Base-by-base conservation (phyloP, 2,329 filamentous ascomycete genomes). In the Aschersonia sp. region DNA sequence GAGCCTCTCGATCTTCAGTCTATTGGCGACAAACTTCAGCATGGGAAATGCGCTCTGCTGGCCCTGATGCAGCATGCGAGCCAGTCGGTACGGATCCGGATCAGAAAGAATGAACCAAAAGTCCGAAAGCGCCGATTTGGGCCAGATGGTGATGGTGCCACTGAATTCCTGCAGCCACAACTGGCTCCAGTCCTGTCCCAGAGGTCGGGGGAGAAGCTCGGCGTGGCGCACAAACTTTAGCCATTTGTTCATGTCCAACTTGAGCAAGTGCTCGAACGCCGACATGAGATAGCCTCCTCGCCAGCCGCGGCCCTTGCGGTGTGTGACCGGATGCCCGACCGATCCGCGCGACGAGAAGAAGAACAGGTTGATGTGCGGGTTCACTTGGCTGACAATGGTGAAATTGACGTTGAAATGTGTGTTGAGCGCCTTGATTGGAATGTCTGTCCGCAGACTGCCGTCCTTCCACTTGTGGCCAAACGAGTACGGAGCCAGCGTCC, bases 391-490 rank as follows among this genome's bases (percentile, higher is more conserved):
- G 56, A 82, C 92, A 53, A 98, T 89, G 53, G 86, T 91, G 65
- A 97, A 98, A 62, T 94, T 96, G 63, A 97, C 92, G 63, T 97
- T 97, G 72, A 98, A 98, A 61, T 97, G 88, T 1, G 95, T 74
- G 62, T 98, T 97, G 46, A 98, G 74, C 2, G 89, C 85, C 65
- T 91, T 92, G 59, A 98, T 79, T 0, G 92, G 92, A 31, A 98
- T 96, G 59, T 98, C 92, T 1, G 92, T 98, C 40, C 92, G 78
- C 48, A 98, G 69, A 55, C 85, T 92, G 47, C 92, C 92, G 62
- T 98, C 92, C 65, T 98, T 98, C 92, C 92, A 98, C 67, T 97
- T 97, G 71, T 97, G 89, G 0, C 92, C 92, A 60, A 98, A 98
- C 0, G 87, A 94, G 65, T 95, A 98, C 0, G 92, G 92, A 0